phyloP scores from a whole-genome alignment of 306 rosid species.

The Quillaja saponaria region DNA sequence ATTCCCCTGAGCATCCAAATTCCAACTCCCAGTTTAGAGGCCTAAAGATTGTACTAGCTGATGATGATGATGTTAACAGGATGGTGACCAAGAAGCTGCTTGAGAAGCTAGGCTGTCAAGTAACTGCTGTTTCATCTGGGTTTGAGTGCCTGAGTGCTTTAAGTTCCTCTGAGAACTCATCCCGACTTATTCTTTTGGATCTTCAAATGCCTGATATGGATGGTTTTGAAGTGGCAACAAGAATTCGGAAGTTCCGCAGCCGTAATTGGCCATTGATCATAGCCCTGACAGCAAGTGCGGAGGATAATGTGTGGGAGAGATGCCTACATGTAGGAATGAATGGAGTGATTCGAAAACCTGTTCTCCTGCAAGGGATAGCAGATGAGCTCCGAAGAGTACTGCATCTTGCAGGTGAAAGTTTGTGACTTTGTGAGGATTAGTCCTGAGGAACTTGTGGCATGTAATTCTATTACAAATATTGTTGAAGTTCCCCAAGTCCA shows the following conservation, averaged over 20 bases:
- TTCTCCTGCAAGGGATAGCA: conserved; percentile 59
- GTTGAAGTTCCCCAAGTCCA: conserved; percentile 20
- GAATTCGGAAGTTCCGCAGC: conserved; percentile 60
- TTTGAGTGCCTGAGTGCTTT: conserved; percentile 58
- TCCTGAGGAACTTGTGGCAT: background rate
- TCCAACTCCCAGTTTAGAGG: conserved; percentile 55
- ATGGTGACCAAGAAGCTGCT: conserved; percentile 73
- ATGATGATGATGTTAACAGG: conserved; percentile 68
- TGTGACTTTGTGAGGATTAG: conserved; percentile 42
- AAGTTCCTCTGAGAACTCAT: conserved; percentile 41
- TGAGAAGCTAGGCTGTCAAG: conserved; percentile 81
- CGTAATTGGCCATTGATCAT: conserved; percentile 65
- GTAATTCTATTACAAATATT: background rate
- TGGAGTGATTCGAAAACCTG: conserved; percentile 71
- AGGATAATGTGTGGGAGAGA: conserved; percentile 64
- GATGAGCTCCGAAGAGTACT: conserved; percentile 62
- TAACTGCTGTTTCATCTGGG: conserved; percentile 71
- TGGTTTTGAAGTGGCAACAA: conserved; percentile 67
- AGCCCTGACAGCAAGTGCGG: conserved; percentile 68
- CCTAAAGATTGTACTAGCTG: conserved; percentile 62
- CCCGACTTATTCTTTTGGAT: conserved; percentile 58
- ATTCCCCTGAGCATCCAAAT: conserved; percentile 22
- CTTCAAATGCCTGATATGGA: conserved; percentile 90
- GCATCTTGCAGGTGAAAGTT: conserved; percentile 51
- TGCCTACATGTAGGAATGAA: conserved; percentile 76